Conservation (phyloP, 1,284 basidiomycete genomes). For the Leccinum ponderosum region DNA sequence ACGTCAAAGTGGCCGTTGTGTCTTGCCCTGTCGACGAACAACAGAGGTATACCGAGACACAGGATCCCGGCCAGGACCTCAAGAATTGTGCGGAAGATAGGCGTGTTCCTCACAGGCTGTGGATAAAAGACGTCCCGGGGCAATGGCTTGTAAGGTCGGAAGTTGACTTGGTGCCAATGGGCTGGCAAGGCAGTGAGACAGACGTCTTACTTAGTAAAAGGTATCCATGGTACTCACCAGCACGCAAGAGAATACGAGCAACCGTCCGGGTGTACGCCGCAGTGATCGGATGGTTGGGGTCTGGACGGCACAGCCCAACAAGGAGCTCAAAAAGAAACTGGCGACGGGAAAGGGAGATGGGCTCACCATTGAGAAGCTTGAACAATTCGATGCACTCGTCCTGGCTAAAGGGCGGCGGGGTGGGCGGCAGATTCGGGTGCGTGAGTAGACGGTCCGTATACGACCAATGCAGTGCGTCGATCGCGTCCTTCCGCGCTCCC, state of each 20-base stretch:
- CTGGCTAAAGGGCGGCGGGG: constrained; percentile 65
- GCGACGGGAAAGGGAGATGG: neutral
- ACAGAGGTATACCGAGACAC: constrained; percentile 72
- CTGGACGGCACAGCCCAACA: constrained; percentile 15
- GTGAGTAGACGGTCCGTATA: constrained; percentile 73
- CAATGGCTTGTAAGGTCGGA: constrained; percentile 61
- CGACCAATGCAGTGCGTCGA: constrained; percentile 72
- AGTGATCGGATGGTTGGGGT: constrained; percentile 38
- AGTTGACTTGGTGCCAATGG: constrained; percentile 71
- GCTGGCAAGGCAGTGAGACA: constrained; percentile 39
- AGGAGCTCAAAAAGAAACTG: constrained; percentile 10
- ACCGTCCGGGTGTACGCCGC: constrained; percentile 67
- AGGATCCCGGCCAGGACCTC: constrained; percentile 61
- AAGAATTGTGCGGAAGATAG: constrained; percentile 48
- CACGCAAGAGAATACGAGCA: constrained; percentile 64
- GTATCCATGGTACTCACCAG: constrained; percentile 46
- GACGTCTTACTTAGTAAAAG: neutral
- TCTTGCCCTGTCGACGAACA: constrained; percentile 57
- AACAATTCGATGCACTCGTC: constrained; percentile 73
- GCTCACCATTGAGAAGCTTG: constrained; percentile 54
- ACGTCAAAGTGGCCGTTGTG: constrained; percentile 50
- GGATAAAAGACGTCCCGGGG: constrained; percentile 48
- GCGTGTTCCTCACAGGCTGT: constrained; percentile 34
- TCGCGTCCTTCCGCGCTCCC: constrained; percentile 59
- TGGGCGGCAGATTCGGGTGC: constrained; percentile 42